These are phyloP conservation scores for Leishmania braziliensis DNA, from an alignment of 208 protist species.

Conservation along the genomic window DNA sequence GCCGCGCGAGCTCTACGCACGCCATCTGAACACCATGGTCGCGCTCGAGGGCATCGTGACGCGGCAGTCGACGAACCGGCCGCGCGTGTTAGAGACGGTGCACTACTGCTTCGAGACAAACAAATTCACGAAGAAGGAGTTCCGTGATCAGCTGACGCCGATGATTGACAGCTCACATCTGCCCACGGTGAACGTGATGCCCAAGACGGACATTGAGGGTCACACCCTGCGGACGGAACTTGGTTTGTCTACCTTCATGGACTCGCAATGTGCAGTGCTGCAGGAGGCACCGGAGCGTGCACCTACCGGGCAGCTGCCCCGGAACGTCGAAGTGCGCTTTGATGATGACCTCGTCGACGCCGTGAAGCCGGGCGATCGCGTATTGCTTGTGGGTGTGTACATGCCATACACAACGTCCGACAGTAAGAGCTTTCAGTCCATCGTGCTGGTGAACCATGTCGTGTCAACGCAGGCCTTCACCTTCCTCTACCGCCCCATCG, in stretches of 20 bases:
- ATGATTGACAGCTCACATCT: conserved; percentile 86
- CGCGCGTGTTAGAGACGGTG: conserved; percentile 88
- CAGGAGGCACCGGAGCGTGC: conserved; percentile 98
- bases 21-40: conserved; percentile 95
- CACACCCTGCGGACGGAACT: conserved; percentile 97
- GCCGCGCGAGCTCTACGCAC: conserved; percentile 92
- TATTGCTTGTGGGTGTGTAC: conserved; percentile 95
- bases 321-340: conserved; percentile 97
- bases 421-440: conserved; percentile 91
- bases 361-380: conserved; percentile 97
- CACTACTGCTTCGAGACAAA: conserved; percentile 97
- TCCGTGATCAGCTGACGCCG: conserved; percentile 95
- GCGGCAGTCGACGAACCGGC: conserved; percentile 91
- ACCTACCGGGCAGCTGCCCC: conserved; percentile 98
- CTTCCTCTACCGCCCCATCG: conserved; percentile 46
- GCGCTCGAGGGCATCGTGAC: conserved; percentile 98
- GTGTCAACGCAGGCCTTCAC: conserved; percentile 62
- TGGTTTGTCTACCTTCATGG: conserved; percentile 97
- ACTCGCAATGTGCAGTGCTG: conserved; percentile 95
- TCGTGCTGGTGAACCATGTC: conserved; percentile 95
- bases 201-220: conserved; percentile 95
- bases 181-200: conserved; percentile 92
- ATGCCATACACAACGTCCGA: conserved; percentile 89
- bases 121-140: conserved; percentile 87
- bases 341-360: conserved; percentile 98